Evolutionary conservation across 108 stramenopile species (phyloP).

Genomic region (Fistulifera pelliculosa): DNA sequence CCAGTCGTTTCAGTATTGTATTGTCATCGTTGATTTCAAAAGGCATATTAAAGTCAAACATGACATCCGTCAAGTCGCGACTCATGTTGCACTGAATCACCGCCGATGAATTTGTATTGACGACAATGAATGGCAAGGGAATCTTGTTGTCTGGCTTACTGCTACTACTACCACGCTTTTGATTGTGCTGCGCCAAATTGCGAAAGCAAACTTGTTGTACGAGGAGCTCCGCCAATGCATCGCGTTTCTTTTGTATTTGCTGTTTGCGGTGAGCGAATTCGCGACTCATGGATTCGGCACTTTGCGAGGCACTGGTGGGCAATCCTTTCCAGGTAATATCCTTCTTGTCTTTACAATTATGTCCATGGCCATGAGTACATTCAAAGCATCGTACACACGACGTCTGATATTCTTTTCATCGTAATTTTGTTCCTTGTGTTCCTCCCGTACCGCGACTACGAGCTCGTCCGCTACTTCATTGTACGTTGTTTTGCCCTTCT

Average conservation of each 20-base stretch:
- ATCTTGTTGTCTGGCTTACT: slow-evolving; percentile 41
- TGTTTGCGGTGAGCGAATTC: slow-evolving; percentile 32
- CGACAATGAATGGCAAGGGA: slow-evolving; percentile 88
- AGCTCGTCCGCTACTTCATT: slow-evolving; percentile 96
- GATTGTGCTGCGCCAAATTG: slow-evolving; percentile 72
- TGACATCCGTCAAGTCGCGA: slow-evolving; percentile 73
- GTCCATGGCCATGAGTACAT: slow-evolving; percentile 94
- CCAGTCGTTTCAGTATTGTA: slow-evolving; percentile 85
- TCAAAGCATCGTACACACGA: slow-evolving; percentile 93
- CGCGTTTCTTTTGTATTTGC: slow-evolving; percentile 55
- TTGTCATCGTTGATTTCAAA: slow-evolving; percentile 96
- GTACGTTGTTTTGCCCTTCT: slow-evolving; percentile 88
- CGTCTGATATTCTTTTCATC: slow-evolving; percentile 88
- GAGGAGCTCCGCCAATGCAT: slow-evolving; percentile 71
- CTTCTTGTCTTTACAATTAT: slow-evolving; percentile 90
- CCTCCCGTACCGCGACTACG: slow-evolving; percentile 46
- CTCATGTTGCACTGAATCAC: slow-evolving; percentile 92
- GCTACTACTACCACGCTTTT: slow-evolving; percentile 7
- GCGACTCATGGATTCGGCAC: slow-evolving; percentile 37
- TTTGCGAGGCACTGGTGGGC: slow-evolving; percentile 37
- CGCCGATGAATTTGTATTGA: slow-evolving; percentile 68
- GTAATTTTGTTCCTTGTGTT: slow-evolving; percentile 37
- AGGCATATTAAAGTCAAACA: slow-evolving; percentile 82
- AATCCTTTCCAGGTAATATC: slow-evolving; percentile 84
- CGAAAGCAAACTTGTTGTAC: slow-evolving; percentile 82